Percentiles rank a stretch among this genome's conserved stretches.
phyloP scores from a whole-genome alignment of 1,284 basidiomycete genomes.

The Leccinum fuscescens region DNA sequence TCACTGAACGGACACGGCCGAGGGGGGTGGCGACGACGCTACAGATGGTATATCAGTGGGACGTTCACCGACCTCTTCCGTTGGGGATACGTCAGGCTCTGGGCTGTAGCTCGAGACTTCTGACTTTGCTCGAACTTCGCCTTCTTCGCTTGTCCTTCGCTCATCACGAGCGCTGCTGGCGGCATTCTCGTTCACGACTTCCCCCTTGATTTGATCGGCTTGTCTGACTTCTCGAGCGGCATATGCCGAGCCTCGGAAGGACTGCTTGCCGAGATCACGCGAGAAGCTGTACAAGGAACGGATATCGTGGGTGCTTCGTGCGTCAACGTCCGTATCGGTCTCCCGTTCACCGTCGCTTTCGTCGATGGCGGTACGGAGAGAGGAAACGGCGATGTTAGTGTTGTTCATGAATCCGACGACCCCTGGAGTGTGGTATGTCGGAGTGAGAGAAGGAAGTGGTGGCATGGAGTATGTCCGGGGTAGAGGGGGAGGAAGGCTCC shows the following conservation, averaged over 20 bases:
- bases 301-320: constrained; percentile 26
- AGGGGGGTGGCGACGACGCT: constrained; percentile 33
- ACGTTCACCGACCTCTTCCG: constrained; percentile 24
- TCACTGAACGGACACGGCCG: constrained; percentile 31
- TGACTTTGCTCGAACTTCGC: constrained; percentile 13
- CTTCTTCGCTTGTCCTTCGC: constrained; percentile 10
- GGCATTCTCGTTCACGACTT: constrained; percentile 19
- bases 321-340: constrained; percentile 34
- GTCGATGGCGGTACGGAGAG: constrained; percentile 37
- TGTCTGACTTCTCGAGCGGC: constrained; percentile 25
- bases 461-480: constrained; percentile 36
- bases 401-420: constrained; percentile 33
- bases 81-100: constrained; percentile 22
- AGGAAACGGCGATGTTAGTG: constrained; percentile 38
- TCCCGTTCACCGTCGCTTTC: constrained; percentile 37
- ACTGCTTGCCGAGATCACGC: constrained; percentile 30
- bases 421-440: constrained; percentile 31
- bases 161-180: constrained; percentile 12
- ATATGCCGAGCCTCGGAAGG: constrained; percentile 26
- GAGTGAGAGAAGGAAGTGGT: constrained; percentile 29
- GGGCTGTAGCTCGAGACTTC: constrained; percentile 18
- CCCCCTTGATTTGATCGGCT: constrained; percentile 23
- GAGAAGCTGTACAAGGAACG: constrained; percentile 37
- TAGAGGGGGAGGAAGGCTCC: constrained; percentile 29
- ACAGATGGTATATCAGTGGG: constrained; percentile 27